These are phyloP conservation scores for Komagataella mondaviorum DNA, from an alignment of 805 yeast genomes.

Conservation along the genomic window DNA sequence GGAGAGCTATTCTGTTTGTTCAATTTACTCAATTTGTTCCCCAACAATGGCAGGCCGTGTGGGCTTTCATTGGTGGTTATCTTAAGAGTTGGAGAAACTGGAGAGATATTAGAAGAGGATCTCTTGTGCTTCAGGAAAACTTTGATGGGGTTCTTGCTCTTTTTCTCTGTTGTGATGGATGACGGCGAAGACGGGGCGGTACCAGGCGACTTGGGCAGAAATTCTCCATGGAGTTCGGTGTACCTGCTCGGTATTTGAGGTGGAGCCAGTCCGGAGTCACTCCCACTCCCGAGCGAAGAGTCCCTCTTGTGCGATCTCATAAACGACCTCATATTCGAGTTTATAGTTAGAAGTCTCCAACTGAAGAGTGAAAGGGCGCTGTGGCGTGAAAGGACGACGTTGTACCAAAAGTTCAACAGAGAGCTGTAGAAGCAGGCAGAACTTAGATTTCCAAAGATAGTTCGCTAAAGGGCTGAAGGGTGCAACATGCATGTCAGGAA, in stretches of 20 bases:
- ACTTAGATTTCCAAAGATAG: neutral
- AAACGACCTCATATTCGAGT: conserved; percentile 14
- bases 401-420: neutral
- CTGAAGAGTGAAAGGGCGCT: neutral
- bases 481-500: neutral
- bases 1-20: neutral
- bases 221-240: neutral
- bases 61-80: neutral
- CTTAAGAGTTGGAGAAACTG: neutral
- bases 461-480: neutral
- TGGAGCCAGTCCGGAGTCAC: conserved; percentile 1
- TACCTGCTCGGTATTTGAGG: conserved; percentile 3
- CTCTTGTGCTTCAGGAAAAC: conserved; percentile 13
- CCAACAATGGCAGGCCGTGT: neutral
- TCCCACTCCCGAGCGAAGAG: conserved; percentile 9
- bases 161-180: conserved; percentile 3
- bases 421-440: neutral
- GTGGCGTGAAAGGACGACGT: neutral
- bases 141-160: conserved; percentile 12
- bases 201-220: neutral
- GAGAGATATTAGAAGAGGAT: conserved; percentile 5
- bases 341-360: neutral
- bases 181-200: neutral
- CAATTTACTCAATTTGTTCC: neutral
- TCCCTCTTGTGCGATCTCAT: conserved; percentile 16